These are phyloP conservation scores for Teunomyces barrocoloradensis DNA, from an alignment of 805 yeast genomes.

Conservation along the genomic window DNA sequence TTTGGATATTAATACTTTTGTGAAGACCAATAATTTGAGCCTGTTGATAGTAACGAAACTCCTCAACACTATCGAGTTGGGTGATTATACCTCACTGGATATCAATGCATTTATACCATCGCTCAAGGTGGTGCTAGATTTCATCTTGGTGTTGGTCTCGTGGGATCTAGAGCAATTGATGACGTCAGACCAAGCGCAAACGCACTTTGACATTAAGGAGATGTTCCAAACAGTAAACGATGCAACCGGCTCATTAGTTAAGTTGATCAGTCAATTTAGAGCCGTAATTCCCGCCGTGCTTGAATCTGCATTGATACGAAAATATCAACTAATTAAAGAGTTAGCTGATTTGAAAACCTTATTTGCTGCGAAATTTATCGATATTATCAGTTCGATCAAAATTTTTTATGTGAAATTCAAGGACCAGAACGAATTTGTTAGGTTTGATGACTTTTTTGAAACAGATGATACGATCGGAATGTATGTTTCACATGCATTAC, in stretches of 20 bases:
- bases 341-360: constrained; percentile 24
- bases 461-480: constrained; percentile 14
- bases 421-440: constrained; percentile 16
- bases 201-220: constrained; percentile 20
- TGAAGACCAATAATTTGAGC: neutral
- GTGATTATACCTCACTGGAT: constrained; percentile 13
- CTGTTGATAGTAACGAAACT: constrained; percentile 9
- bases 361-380: constrained; percentile 26
- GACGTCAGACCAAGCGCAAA: constrained; percentile 17
- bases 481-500: constrained; percentile 21
- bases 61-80: constrained; percentile 8
- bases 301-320: neutral
- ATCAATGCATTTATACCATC: constrained; percentile 15
- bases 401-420: constrained; percentile 31
- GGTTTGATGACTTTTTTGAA: constrained; percentile 35
- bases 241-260: constrained; percentile 13
- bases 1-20: constrained; percentile 20
- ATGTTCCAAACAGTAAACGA: constrained; percentile 20
- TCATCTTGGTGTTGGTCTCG: constrained; percentile 24
- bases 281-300: constrained; percentile 15
- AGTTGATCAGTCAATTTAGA: constrained; percentile 18
- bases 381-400: constrained; percentile 31
- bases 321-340: constrained; percentile 13
- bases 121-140: constrained; percentile 21
- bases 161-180: constrained; percentile 38